A percentile compares a stretch with the other conserved stretches of the same genome.
phyloP scores from a whole-genome alignment of 768 basidiomycete species.

The Kwoniella pini region DNA sequence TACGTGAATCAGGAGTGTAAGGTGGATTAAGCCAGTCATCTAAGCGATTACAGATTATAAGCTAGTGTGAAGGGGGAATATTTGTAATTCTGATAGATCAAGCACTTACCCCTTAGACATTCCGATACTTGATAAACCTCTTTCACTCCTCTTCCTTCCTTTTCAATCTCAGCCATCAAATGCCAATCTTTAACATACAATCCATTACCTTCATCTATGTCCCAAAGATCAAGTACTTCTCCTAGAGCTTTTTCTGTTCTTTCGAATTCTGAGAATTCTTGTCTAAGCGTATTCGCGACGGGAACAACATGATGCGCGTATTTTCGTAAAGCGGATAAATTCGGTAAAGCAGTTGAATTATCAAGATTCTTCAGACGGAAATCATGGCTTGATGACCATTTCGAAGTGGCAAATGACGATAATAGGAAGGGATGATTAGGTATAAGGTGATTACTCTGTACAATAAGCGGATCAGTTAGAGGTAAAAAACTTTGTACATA shows the following conservation, averaged over 20 bases:
- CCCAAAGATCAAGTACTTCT: constrained; percentile 52
- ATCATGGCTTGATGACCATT: constrained; percentile 23
- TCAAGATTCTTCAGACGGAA: constrained; percentile 3
- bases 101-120: constrained; percentile 46
- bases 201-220: constrained; percentile 24
- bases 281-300: constrained; percentile 40
- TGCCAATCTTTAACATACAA: constrained; percentile 56
- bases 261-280: constrained; percentile 49
- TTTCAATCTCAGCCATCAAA: constrained; percentile 42
- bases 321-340: constrained; percentile 28
- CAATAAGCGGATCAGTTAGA: not conserved
- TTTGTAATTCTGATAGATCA: not conserved
- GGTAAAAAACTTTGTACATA: not conserved
- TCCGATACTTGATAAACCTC: constrained; percentile 50
- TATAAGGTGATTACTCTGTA: constrained; percentile 39
- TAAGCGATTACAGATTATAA: not conserved
- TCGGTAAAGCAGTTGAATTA: constrained; percentile 21
- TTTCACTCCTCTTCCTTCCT: constrained; percentile 30
- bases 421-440: constrained; percentile 41
- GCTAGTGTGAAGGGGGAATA: not conserved
- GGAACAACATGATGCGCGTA: constrained; percentile 48
- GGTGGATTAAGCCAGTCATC: constrained; percentile 52
- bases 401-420: constrained; percentile 16
- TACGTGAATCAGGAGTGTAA: constrained; percentile 16
- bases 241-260: constrained; percentile 38